phyloP scores from a whole-genome alignment of 2,329 filamentous ascomycete species.

The Talaromyces marneffei region DNA sequence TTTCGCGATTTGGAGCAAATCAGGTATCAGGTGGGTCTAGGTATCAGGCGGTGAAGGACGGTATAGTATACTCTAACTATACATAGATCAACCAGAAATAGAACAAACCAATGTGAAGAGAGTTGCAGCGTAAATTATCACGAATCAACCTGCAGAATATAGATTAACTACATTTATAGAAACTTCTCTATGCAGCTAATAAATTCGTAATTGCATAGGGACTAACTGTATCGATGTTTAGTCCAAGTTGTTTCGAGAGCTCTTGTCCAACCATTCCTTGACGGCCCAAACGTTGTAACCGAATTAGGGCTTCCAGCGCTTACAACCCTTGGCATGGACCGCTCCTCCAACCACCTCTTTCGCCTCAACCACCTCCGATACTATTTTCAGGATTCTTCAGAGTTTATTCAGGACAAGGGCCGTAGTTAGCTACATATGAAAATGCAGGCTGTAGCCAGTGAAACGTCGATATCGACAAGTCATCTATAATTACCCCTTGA shows the following conservation, averaged over 20 bases:
- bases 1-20: too few relatives aligned
- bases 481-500: not conserved
- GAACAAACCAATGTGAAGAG: slow-evolving; percentile 1
- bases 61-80: not conserved
- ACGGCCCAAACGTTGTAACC: slow-evolving; percentile 5
- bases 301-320: slow-evolving; percentile 3
- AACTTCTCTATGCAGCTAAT: not conserved
- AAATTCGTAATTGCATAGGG: not conserved
- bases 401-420: not conserved
- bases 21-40: too few relatives aligned
- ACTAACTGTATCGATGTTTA: slow-evolving; percentile 3
- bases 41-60: too few relatives aligned
- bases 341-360: not conserved
- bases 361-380: not conserved
- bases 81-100: not conserved
- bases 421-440: not conserved
- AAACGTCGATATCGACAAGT: not conserved
- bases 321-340: not conserved
- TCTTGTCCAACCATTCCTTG: slow-evolving; percentile 4
- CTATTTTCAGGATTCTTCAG: slow-evolving; percentile 8
- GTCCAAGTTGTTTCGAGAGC: not conserved
- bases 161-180: not conserved
- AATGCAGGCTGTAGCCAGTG: not conserved
- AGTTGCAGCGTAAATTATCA: not conserved
- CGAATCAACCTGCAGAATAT: not conserved